A percentile compares a stretch with the other conserved stretches of the same genome.
Evolutionary conservation across 352 stramenopile genomes (phyloP).

Genomic region (Phytophthora nicotianae): DNA sequence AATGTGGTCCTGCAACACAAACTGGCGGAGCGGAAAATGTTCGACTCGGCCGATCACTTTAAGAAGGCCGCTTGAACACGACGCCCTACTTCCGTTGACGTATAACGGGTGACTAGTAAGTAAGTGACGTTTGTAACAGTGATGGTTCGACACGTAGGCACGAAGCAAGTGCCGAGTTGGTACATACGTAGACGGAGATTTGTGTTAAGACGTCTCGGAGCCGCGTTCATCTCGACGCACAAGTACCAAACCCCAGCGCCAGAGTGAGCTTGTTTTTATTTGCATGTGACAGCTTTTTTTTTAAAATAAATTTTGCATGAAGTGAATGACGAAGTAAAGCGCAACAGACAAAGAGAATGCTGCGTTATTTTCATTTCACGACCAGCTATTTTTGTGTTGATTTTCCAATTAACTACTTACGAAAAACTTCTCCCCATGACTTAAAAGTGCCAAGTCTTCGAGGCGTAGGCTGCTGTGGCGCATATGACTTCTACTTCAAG

Average conservation of each 20-base stretch:
- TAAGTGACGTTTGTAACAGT: constrained; percentile 20
- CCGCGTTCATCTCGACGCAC: not conserved
- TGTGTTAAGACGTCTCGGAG: not conserved
- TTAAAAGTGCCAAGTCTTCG: no score
- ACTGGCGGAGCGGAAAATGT: constrained; percentile 71
- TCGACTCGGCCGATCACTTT: constrained; percentile 84
- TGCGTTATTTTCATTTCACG: no score
- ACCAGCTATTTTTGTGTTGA: no score
- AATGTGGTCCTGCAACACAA: constrained; percentile 75
- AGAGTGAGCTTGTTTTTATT: constrained; percentile 11
- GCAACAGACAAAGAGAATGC: not conserved
- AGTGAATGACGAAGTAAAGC: constrained; percentile 5
- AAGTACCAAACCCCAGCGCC: not conserved
- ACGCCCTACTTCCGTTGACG: not conserved
- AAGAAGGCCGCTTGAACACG: constrained; percentile 51
- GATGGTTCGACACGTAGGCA: constrained; percentile 8
- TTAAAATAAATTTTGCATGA: constrained; percentile 10
- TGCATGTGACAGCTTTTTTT: constrained; percentile 7
- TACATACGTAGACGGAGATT: constrained; percentile 1
- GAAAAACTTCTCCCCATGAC: no score
- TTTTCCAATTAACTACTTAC: no score
- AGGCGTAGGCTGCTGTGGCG: no score
- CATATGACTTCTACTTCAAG: no score
- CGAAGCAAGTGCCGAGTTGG: constrained; percentile 9
- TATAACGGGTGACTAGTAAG: constrained; percentile 7